phyloP scores from a whole-genome alignment of 805 yeast genomes.

The Metschnikowia dekortorum region DNA sequence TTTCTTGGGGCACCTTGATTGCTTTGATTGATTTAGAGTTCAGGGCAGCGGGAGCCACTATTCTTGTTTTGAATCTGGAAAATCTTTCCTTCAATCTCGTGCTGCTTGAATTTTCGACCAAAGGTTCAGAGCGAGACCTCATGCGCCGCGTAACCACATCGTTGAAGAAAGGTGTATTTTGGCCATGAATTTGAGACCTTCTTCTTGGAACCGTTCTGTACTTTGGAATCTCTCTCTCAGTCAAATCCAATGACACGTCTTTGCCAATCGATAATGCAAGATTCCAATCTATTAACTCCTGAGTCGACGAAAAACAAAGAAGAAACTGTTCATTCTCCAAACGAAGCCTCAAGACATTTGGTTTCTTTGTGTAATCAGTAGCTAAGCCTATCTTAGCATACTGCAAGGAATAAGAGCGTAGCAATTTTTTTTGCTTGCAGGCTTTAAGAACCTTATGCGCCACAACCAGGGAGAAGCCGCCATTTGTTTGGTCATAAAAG shows the following conservation, averaged over 20 bases:
- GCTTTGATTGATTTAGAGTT: neutral
- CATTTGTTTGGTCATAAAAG: neutral
- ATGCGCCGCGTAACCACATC: slow-evolving; percentile 8
- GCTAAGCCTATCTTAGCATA: slow-evolving; percentile 84
- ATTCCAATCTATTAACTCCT: slow-evolving; percentile 76
- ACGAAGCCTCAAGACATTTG: slow-evolving; percentile 67
- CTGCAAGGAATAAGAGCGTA: slow-evolving; percentile 76
- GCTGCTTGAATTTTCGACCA: slow-evolving; percentile 6
- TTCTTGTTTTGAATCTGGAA: slow-evolving; percentile 7
- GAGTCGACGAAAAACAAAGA: slow-evolving; percentile 56
- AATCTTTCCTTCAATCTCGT: slow-evolving; percentile 5
- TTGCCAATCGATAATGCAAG: slow-evolving; percentile 67
- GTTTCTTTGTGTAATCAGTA: slow-evolving; percentile 69
- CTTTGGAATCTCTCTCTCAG: slow-evolving; percentile 64
- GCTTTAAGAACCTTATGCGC: slow-evolving; percentile 1
- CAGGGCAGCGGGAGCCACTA: neutral
- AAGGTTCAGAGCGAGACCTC: slow-evolving; percentile 13
- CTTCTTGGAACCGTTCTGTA: slow-evolving; percentile 81
- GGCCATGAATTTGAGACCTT: slow-evolving; percentile 41
- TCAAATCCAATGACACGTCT: slow-evolving; percentile 74
- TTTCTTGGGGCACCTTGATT: neutral
- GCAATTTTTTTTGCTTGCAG: slow-evolving; percentile 19
- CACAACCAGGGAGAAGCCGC: neutral
- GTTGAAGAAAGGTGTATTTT: slow-evolving; percentile 6
- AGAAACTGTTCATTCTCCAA: slow-evolving; percentile 81